A percentile compares a stretch with the other conserved stretches of the same genome.
Evolutionary conservation across 805 yeast genomes (phyloP).

Genomic region (Cyberlindnera maclurae): DNA sequence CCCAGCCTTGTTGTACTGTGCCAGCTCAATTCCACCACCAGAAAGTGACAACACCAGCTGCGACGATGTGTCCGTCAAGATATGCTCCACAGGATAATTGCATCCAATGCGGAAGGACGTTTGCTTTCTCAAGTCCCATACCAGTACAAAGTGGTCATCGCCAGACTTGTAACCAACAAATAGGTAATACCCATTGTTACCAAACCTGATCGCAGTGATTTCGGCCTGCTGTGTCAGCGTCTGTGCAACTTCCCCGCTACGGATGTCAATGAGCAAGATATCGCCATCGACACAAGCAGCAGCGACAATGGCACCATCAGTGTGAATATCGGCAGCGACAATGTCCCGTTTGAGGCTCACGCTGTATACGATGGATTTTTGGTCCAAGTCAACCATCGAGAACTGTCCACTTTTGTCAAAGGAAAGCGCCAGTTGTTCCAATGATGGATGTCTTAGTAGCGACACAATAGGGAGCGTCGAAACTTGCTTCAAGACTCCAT

Average conservation of each 20-base stretch:
- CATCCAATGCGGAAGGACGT: conserved; percentile 7
- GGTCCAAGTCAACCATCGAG: conserved; percentile 11
- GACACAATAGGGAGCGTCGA: conserved; percentile 13
- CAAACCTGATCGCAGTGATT: conserved; percentile 39
- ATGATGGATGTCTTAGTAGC: conserved; percentile 29
- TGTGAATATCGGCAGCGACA: conserved; percentile 27
- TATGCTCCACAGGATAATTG: conserved; percentile 2
- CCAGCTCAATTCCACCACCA: conserved; percentile 6
- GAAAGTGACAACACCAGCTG: conserved; percentile 14
- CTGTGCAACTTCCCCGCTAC: conserved; percentile 27
- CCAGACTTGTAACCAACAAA: conserved; percentile 25
- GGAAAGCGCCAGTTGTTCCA: conserved; percentile 24
- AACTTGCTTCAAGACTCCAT: conserved; percentile 5
- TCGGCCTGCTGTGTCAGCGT: conserved; percentile 12
- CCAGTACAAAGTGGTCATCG: conserved; percentile 23
- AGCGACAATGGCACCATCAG: conserved; percentile 41
- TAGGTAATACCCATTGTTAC: conserved; percentile 61
- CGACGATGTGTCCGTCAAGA: conserved; percentile 19
- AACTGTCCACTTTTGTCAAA: conserved; percentile 24
- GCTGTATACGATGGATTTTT: not conserved
- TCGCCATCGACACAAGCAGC: conserved; percentile 25
- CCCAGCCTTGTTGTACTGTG: conserved; percentile 17
- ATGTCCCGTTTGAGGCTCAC: conserved; percentile 3
- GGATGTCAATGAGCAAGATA: conserved; percentile 28
- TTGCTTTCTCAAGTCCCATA: conserved; percentile 45